Conservation (phyloP, 1,139 yeast genomes). For the Yamadazyma triangularis region DNA sequence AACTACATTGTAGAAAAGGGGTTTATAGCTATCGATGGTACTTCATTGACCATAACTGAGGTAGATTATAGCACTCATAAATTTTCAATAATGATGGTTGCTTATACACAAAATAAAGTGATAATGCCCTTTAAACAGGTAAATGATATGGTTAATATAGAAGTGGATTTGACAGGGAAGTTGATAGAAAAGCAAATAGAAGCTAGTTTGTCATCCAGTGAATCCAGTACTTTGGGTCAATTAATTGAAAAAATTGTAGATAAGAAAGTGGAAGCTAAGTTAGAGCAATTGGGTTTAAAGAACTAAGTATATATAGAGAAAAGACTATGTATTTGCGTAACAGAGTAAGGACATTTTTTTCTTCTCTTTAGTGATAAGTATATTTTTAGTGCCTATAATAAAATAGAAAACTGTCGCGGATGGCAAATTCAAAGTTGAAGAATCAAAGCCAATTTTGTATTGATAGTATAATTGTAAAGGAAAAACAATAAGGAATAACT, state of each 20-base stretch:
- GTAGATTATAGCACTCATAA: constrained; percentile 56
- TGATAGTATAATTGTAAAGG: too few relatives aligned
- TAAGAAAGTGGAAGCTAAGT: constrained; percentile 28
- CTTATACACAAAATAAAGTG: constrained; percentile 84
- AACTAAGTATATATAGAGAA: too few relatives aligned
- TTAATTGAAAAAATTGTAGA: constrained; percentile 52
- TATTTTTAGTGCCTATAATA: too few relatives aligned
- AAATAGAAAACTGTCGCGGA: too few relatives aligned
- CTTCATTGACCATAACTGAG: constrained; percentile 82
- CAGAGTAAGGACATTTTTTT: constrained; percentile 4
- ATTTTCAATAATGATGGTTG: constrained; percentile 86
- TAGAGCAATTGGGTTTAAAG: not conserved
- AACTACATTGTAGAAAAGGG: constrained; percentile 93
- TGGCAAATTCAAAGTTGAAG: too few relatives aligned
- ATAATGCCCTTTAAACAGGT: constrained; percentile 59
- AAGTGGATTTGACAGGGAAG: constrained; percentile 92
- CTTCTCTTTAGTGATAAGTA: too few relatives aligned
- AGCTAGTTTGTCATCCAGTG: constrained; percentile 51
- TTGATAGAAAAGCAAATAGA: constrained; percentile 82
- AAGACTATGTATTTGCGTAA: not conserved
- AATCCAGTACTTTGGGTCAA: constrained; percentile 36
- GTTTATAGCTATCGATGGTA: constrained; percentile 87
- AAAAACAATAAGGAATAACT: too few relatives aligned
- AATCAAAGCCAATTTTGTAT: too few relatives aligned
- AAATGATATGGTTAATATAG: constrained; percentile 76